Evolutionary conservation across 441 rosid species (phyloP).

Genomic region (Bocquillonia castaneifolia): DNA sequence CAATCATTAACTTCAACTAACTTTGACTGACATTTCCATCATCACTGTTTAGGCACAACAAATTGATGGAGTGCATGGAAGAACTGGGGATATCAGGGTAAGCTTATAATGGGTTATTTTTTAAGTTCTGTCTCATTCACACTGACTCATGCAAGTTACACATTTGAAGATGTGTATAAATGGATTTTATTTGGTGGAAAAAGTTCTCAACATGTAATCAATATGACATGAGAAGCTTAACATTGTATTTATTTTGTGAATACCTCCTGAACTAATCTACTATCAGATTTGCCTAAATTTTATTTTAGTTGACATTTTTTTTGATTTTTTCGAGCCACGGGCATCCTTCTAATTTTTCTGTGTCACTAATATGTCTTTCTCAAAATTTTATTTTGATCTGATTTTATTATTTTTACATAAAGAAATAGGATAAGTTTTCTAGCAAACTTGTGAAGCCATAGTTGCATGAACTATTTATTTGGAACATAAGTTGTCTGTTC

Average conservation of each 20-base stretch:
- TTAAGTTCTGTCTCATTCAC: not conserved
- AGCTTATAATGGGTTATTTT: slow-evolving; percentile 26
- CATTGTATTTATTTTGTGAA: not conserved
- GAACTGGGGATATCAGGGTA: slow-evolving; percentile 66
- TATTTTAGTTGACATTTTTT: not conserved
- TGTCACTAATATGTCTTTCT: not conserved
- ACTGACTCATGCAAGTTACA: not conserved
- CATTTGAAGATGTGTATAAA: not conserved
- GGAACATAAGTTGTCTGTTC: not conserved
- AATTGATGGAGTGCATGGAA: slow-evolving; percentile 67
- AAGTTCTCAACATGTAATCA: not conserved
- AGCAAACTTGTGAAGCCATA: not conserved
- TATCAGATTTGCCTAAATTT: slow-evolving; percentile 8
- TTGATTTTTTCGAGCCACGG: not conserved
- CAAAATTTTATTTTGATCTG: not conserved
- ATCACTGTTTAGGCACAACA: slow-evolving; percentile 60
- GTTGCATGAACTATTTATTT: not conserved
- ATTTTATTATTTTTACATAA: not conserved
- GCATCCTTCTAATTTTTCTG: not conserved
- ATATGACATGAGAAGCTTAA: slow-evolving; percentile 6
- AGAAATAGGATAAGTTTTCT: not conserved
- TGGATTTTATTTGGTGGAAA: not conserved
- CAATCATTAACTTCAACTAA: slow-evolving; percentile 17
- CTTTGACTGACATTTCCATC: slow-evolving; percentile 13
- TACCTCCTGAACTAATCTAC: not conserved